Evolutionary conservation across 2,329 filamentous ascomycete species (phyloP), one percentile per base, ranked within the genome.

Genomic region (Zarea fungicola): DNA sequence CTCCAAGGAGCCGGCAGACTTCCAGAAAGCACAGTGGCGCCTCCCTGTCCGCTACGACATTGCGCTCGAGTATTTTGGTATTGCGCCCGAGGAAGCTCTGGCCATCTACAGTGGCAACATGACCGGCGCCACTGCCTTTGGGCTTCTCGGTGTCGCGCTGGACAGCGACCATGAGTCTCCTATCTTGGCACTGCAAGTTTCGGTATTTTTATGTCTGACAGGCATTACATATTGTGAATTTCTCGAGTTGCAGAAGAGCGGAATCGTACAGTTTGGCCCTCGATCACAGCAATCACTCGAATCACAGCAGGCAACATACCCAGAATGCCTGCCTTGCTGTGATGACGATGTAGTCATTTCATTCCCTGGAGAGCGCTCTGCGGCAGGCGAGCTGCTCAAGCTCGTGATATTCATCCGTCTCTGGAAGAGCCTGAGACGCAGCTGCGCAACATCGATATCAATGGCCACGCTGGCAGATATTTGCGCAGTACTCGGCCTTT

Each of bases 211-310:
- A 21, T 13, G 7, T 2, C 35, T 34, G 22, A 26, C 39, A 16
- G 46, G 46, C 4, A 48, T 48, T 31, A 42, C 37, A n/a, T 48
- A 48, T 14, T 48, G 46, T 14, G 46, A 48, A 18, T 48, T 48
- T 16, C 46, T 48, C 22, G 37, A 34, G 11, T 18, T 48, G 16
- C 46, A 48, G 6, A 29, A 23, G 13, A 36, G 46, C 19, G 28
- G 29, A 1, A 34, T 48, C 22, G n/a, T 42, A 8, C 11, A 26
- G 22, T 48, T 48, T n/a, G 22, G 25, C 18, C 37, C 46, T 29
- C 26, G 46, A 6, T 22, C 19, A 11, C 14, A 19, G 6, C 6
- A n/a, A n/a, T n/a, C n/a, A n/a, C n/a, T n/a, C n/a, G n/a, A n/a
- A 6, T 22, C 19, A 11, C 14, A 19, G 6, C 6, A 11, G 16